phyloP scores from a whole-genome alignment of 441 rosid species.

The Erodium moschatum region DNA sequence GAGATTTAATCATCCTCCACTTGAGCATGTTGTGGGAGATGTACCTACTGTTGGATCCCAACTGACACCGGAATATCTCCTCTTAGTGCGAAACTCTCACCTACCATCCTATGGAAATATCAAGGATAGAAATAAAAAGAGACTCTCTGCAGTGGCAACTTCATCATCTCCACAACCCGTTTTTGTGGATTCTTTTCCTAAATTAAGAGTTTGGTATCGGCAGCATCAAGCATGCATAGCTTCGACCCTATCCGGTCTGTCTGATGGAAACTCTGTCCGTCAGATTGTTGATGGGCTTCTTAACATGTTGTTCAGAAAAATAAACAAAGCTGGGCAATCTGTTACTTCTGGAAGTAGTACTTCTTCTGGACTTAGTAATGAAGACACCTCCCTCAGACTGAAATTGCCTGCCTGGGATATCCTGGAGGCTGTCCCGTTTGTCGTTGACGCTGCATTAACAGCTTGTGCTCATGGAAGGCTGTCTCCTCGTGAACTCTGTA shows the following conservation, averaged over 20 bases:
- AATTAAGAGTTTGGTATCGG: constrained; percentile 63
- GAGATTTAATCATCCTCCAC: constrained; percentile 77
- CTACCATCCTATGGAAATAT: constrained; percentile 42
- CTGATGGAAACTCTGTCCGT: constrained; percentile 53
- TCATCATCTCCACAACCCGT: constrained; percentile 47
- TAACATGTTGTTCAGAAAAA: constrained; percentile 55
- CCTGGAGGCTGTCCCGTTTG: constrained; percentile 66
- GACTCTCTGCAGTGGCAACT: constrained; percentile 53
- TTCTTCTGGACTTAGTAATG: constrained; percentile 55
- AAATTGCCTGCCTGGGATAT: constrained; percentile 72
- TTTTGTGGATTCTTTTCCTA: constrained; percentile 67
- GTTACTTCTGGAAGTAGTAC: constrained; percentile 59
- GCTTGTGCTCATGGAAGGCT: constrained; percentile 70
- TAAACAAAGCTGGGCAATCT: constrained; percentile 43
- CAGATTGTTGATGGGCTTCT: constrained; percentile 58
- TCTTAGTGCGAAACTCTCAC: constrained; percentile 57
- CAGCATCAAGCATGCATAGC: constrained; percentile 76
- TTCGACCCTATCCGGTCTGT: constrained; percentile 57
- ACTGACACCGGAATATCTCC: constrained; percentile 68
- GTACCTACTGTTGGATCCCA: constrained; percentile 73
- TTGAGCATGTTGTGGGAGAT: constrained; percentile 71
- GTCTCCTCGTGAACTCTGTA: constrained; percentile 70
- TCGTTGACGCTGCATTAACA: constrained; percentile 69
- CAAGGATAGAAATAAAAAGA: constrained; percentile 46
- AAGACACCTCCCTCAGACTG: constrained; percentile 44